Evolutionary conservation across 371 early-diverging fungal species (phyloP), one percentile per base, ranked within the genome.

Genomic region (Rhizopus sp.): DNA sequence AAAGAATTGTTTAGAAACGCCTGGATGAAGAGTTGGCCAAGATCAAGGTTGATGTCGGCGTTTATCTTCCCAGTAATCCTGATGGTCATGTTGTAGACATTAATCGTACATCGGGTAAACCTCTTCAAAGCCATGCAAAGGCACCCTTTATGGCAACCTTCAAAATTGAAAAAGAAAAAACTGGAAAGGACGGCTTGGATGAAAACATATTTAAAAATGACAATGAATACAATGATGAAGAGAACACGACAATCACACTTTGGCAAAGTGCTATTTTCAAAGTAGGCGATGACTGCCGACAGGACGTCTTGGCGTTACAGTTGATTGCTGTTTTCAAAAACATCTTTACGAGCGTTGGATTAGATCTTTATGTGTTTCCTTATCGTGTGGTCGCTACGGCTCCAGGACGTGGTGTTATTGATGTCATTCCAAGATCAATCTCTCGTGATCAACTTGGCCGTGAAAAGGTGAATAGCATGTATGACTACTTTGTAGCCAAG

Each of bases 81-180:
- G 99, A 99, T 55, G 90, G 94, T 31, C 89, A 80, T 12, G 95
- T 99, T 4, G 77, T 99, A 2, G 97, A 92, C 60, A 96, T 99
- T 66, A 95, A 98, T 63, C 91, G 95, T 61, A 86, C 86, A 15
- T 96, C 97, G 13, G 99, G 99, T 13, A 73, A 93, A 16, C 97
- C 98, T 15, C 83, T 99, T 39, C 99, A 99, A 77, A 89, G 90
- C 60, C 99, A 99, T 67, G 99, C 99, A 50, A 99, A 99, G 80
- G 97, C 99, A 2, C 99, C 99, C 3, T 99, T 97, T 68, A 95
- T 99, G 98, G 99, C 98, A 1, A 98, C 99, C 0, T 99, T 99
- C 75, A 88, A 94, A 60, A 89, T 99, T 45, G 79, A 84, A 54
- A 88, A 83, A 66, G 80, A 78, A 9, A 63, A 68, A 4, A 76